Conservation (phyloP, 768 basidiomycete species). For the Podaxis sp. region DNA sequence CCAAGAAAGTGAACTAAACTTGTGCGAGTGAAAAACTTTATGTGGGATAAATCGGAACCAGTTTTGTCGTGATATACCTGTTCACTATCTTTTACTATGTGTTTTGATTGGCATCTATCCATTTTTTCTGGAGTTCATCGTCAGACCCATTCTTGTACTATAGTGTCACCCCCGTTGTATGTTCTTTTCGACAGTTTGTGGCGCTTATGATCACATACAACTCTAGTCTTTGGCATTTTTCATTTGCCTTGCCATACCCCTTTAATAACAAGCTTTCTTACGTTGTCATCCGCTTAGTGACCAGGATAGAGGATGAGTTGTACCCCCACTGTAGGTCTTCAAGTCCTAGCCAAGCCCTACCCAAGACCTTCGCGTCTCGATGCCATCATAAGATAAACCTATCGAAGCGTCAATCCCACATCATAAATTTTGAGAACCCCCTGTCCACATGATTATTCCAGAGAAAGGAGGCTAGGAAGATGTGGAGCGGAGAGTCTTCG, state of each 20-base stretch:
- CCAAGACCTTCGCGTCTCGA: too few species aligned
- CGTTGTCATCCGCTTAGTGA: not conserved
- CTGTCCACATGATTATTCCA: too few species aligned
- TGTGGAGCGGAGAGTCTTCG: too few species aligned
- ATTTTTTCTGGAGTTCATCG: not conserved
- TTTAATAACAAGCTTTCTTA: not conserved
- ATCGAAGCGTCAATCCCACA: too few species aligned
- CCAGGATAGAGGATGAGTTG: too few species aligned
- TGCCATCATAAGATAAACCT: too few species aligned
- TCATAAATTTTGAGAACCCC: too few species aligned
- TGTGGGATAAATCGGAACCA: not conserved
- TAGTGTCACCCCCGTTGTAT: not conserved
- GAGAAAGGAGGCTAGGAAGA: too few species aligned
- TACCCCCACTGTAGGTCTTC: too few species aligned
- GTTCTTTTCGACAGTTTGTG: not conserved
- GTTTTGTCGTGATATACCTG: not conserved
- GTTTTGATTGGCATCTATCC: not conserved
- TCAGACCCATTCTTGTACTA: not conserved
- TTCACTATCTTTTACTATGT: not conserved
- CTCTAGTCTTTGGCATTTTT: not conserved
- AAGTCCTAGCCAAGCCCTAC: too few species aligned
- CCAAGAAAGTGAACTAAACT: constrained; percentile 23
- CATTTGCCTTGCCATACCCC: not conserved
- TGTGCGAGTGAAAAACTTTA: not conserved
- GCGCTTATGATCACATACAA: not conserved